A percentile compares a stretch with the other conserved stretches of the same genome.
Conservation (phyloP, 495 filamentous ascomycete genomes). For the Cryomyces minteri region DNA sequence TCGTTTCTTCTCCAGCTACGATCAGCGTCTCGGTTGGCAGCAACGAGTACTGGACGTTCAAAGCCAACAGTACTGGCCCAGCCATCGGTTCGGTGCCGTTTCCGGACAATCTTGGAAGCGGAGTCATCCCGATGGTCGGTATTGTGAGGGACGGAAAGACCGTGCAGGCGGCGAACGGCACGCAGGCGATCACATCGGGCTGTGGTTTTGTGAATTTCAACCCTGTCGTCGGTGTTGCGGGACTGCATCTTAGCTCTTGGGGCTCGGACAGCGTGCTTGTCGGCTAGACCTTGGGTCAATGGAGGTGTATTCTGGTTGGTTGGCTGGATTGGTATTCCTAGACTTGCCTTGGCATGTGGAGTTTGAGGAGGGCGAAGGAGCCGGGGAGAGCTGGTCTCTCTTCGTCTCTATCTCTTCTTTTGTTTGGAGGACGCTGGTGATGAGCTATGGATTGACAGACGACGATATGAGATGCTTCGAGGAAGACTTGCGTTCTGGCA, state of each 20-base stretch:
- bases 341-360: too few species aligned
- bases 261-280: too few species aligned
- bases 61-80: constrained; percentile 3
- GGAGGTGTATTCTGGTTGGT: too few species aligned
- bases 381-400: too few species aligned
- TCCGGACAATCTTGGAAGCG: constrained; percentile 4
- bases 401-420: too few species aligned
- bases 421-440: too few species aligned
- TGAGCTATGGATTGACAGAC: too few species aligned
- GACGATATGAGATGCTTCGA: too few species aligned
- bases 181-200: background rate
- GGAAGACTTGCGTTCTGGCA: too few species aligned
- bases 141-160: constrained; percentile 4
- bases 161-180: constrained; percentile 1
- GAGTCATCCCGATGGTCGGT: constrained; percentile 4
- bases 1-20: constrained; percentile 3
- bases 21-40: constrained; percentile 7
- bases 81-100: constrained; percentile 8
- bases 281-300: too few species aligned
- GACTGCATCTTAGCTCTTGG: constrained; percentile 1
- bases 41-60: constrained; percentile 9
- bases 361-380: too few species aligned
- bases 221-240: constrained; percentile 7
- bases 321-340: too few species aligned
- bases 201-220: constrained; percentile 8